A percentile compares a stretch with the other conserved stretches of the same genome.
Evolutionary conservation across 108 stramenopile species (phyloP).

Genomic region (Skeletonema grethae): DNA sequence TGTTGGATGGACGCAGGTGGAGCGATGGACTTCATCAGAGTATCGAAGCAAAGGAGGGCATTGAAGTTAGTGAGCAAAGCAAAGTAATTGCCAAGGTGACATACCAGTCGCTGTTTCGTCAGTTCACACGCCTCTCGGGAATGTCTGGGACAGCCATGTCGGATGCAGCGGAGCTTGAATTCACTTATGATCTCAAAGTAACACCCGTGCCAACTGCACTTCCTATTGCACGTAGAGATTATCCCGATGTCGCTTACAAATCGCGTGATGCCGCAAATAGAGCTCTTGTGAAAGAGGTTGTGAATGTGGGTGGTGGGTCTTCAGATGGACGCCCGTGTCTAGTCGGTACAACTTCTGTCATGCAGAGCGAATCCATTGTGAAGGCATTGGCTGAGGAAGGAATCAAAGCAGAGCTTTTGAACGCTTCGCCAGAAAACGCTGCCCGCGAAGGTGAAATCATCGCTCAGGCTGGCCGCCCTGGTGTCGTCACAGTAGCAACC

Average conservation of each 20-base stretch:
- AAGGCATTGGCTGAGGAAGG: conserved; percentile 78
- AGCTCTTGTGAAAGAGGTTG: conserved; percentile 84
- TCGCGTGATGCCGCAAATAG: conserved; percentile 87
- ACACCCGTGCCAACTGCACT: conserved; percentile 91
- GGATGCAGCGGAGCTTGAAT: conserved; percentile 87
- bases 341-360: conserved; percentile 93
- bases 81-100: conserved; percentile 96
- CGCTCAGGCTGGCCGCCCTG: conserved; percentile 93
- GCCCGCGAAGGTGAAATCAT: conserved; percentile 93
- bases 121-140: conserved; percentile 89
- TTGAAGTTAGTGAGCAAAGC: conserved; percentile 84
- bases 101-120: conserved; percentile 92
- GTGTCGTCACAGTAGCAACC: conserved; percentile 95
- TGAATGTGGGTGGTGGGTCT: conserved; percentile 74
- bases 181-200: conserved; percentile 83
- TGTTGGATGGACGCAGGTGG: conserved; percentile 94
- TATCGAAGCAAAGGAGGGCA: conserved; percentile 95
- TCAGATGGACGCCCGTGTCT: conserved; percentile 87
- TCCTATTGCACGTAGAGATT: conserved; percentile 92
- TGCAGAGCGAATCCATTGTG: conserved; percentile 85
- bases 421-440: conserved; percentile 93
- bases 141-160: conserved; percentile 96
- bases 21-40: conserved; percentile 96
- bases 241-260: conserved; percentile 92
- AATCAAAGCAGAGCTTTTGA: conserved; percentile 85